Conservation (phyloP, 768 basidiomycete species). For the Suillus sp. region DNA sequence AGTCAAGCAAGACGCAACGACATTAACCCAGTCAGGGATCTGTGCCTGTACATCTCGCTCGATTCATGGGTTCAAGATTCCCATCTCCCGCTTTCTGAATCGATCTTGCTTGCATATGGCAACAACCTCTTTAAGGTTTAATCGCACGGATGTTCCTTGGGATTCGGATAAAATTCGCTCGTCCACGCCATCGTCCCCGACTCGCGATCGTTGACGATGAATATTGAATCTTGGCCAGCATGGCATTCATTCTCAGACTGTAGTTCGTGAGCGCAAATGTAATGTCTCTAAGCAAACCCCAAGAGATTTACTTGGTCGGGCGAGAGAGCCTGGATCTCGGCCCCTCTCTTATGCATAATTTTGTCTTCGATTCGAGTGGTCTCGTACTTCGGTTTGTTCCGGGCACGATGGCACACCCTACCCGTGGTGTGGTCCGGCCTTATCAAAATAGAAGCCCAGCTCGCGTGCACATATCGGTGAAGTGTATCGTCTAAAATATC, state of each 20-base stretch:
- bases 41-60: background rate
- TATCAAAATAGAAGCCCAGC: background rate
- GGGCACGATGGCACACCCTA: background rate
- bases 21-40: background rate
- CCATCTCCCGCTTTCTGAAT: background rate
- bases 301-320: background rate
- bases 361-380: background rate
- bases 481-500: background rate
- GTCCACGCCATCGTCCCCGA: background rate
- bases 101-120: background rate
- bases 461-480: background rate
- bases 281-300: slow-evolving; percentile 3
- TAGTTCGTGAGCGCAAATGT: slow-evolving; percentile 9
- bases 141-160: background rate
- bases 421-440: background rate
- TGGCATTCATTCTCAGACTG: slow-evolving; percentile 12
- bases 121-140: background rate
- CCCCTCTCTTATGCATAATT: background rate
- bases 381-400: background rate
- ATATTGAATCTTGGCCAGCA: background rate
- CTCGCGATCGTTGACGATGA: background rate
- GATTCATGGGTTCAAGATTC: background rate
- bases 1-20: background rate
- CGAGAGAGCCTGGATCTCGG: background rate
- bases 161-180: background rate